Conservation (phyloP, 2,329 filamentous ascomycete species). For the Metarhizium brunneum region DNA sequence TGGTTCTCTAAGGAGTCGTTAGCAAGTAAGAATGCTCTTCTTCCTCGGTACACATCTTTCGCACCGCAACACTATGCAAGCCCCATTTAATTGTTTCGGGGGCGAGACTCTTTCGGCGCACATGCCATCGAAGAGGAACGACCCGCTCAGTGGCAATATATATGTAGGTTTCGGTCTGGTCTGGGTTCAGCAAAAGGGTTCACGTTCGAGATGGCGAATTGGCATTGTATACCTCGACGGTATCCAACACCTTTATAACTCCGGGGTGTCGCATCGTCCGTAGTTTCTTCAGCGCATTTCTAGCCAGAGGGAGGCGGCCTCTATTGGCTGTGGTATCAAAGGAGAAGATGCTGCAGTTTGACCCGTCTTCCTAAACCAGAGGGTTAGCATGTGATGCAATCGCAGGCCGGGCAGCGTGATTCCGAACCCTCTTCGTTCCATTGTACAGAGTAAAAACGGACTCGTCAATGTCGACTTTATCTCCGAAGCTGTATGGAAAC, state of each 20-base stretch:
- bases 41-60: constrained; percentile 9
- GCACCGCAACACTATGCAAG: constrained; percentile 72
- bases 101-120: constrained; percentile 76
- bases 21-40: background rate
- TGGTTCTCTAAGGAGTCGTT: constrained; percentile 52
- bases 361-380: constrained; percentile 69
- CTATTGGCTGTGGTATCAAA: constrained; percentile 82
- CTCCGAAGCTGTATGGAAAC: constrained; percentile 87
- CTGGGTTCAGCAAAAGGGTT: constrained; percentile 13
- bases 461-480: constrained; percentile 82
- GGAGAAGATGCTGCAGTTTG: constrained; percentile 91
- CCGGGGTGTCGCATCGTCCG: constrained; percentile 90
- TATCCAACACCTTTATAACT: constrained; percentile 88
- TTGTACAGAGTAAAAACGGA: constrained; percentile 97
- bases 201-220: background rate
- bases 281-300: constrained; percentile 88
- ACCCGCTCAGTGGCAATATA: constrained; percentile 94
- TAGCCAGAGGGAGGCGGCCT: constrained; percentile 73
- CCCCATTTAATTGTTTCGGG: constrained; percentile 98
- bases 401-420: background rate
- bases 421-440: constrained; percentile 69
- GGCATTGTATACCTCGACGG: constrained; percentile 60
- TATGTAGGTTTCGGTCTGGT: constrained; percentile 81
- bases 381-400: background rate
- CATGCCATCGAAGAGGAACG: constrained; percentile 79